phyloP scores from a whole-genome alignment of 2,329 filamentous ascomycete genomes.

The Aspergillus sp. region DNA sequence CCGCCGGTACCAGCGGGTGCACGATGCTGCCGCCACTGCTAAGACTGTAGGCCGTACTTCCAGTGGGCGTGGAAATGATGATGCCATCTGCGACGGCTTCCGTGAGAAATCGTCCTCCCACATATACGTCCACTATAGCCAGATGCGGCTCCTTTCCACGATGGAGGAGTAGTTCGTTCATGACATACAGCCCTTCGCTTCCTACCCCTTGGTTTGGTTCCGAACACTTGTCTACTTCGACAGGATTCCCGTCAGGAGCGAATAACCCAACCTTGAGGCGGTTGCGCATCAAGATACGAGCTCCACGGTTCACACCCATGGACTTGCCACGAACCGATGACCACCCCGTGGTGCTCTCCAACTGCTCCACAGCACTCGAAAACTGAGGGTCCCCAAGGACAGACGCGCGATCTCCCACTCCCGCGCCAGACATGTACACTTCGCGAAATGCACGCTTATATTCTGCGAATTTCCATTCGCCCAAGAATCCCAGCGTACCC shows the following conservation, averaged over 20 bases:
- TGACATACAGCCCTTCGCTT: conserved; percentile 65
- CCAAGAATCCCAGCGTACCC: conserved; percentile 92
- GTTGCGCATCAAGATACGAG: conserved; percentile 84
- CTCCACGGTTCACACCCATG: conserved; percentile 73
- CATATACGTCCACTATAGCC: conserved; percentile 86
- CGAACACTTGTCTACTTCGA: conserved; percentile 56
- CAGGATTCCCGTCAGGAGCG: conserved; percentile 62
- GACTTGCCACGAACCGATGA: conserved; percentile 76
- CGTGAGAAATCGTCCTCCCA: conserved; percentile 87
- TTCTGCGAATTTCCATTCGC: conserved; percentile 94
- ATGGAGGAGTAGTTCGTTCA: conserved; percentile 96
- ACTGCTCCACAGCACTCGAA: conserved; percentile 27
- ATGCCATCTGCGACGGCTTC: conserved; percentile 96
- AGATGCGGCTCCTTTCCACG: conserved; percentile 88
- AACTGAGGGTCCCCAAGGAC: conserved; percentile 51
- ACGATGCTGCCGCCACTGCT: conserved; percentile 91
- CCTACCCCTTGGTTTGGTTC: conserved; percentile 34
- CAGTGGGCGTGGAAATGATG: conserved; percentile 90
- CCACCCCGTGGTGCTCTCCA: conserved; percentile 62
- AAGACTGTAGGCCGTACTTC: conserved; percentile 94
- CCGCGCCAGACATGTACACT: conserved; percentile 81
- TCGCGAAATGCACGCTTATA: conserved; percentile 91
- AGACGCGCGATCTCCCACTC: conserved; percentile 51
- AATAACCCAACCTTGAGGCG: conserved; percentile 86
- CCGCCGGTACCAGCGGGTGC: conserved; percentile 85